phyloP scores from a whole-genome alignment of 805 yeast species.

The Candida pseudoglaebosa region DNA sequence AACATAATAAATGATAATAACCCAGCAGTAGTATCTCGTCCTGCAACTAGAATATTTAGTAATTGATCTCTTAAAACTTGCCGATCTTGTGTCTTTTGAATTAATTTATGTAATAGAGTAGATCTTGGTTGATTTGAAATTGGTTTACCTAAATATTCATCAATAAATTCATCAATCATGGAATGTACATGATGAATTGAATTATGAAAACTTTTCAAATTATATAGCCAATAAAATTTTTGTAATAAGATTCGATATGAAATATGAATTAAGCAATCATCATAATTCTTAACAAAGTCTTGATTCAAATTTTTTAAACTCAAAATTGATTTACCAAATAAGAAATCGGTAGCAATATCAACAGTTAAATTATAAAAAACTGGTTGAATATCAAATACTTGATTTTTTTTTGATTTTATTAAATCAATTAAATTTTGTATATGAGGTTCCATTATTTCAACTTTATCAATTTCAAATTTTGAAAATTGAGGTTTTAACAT shows the following conservation, averaged over 20 bases:
- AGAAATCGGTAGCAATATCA: slow-evolving; percentile 39
- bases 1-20: slow-evolving; percentile 26
- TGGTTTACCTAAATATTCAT: slow-evolving; percentile 21
- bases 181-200: slow-evolving; percentile 14
- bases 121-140: slow-evolving; percentile 13
- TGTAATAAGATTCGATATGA: slow-evolving; percentile 25
- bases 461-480: slow-evolving; percentile 41
- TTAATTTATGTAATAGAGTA: slow-evolving; percentile 37
- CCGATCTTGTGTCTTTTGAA: slow-evolving; percentile 34
- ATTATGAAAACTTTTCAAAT: slow-evolving; percentile 5
- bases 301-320: slow-evolving; percentile 29
- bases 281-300: slow-evolving; percentile 33
- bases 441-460: slow-evolving; percentile 37
- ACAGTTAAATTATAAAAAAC: slow-evolving; percentile 37
- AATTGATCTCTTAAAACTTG: slow-evolving; percentile 36
- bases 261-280: slow-evolving; percentile 27
- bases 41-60: slow-evolving; percentile 39
- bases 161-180: slow-evolving; percentile 27
- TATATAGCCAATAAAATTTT: slow-evolving; percentile 22
- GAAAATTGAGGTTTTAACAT: slow-evolving; percentile 45
- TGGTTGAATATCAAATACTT: slow-evolving; percentile 33
- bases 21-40: slow-evolving; percentile 38
- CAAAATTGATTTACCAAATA: slow-evolving; percentile 37
- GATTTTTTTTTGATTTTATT: slow-evolving; percentile 22
- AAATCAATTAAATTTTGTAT: slow-evolving; percentile 31